These are phyloP conservation scores for Melastoma candidum DNA, from an alignment of 441 rosid genomes.

Conservation along the genomic window DNA sequence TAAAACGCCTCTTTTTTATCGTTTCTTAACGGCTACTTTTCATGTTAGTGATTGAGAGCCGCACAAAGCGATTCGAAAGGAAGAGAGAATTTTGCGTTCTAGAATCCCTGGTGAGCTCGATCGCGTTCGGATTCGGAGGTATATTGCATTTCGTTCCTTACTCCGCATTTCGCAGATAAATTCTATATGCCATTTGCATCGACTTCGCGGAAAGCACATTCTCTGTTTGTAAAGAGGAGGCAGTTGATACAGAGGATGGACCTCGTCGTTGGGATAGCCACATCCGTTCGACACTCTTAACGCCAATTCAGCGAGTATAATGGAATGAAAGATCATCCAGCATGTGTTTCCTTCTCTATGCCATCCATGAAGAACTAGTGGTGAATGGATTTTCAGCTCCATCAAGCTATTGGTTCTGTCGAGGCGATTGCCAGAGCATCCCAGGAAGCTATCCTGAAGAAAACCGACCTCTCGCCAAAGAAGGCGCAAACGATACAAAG, in stretches of 20 bases:
- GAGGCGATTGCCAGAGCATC: constrained; percentile 78
- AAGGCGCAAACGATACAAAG: constrained; percentile 54
- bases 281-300: constrained; percentile 74
- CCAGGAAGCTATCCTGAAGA: constrained; percentile 54
- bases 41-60: no score
- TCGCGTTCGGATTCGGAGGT: no score
- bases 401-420: constrained; percentile 83
- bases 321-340: not conserved
- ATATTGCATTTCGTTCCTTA: not conserved
- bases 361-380: not conserved
- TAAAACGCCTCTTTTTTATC: no score
- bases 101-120: no score
- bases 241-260: constrained; percentile 53
- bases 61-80: no score
- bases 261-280: constrained; percentile 45
- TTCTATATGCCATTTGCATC: no score
- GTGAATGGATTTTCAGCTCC: constrained; percentile 40
- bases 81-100: no score
- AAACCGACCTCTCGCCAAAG: constrained; percentile 73
- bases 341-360: not conserved
- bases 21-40: no score
- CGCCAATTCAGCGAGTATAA: constrained; percentile 50
- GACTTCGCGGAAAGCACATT: no score
- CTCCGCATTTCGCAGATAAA: no score
- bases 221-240: constrained; percentile 38